Percentiles rank a stretch among this genome's conserved stretches.
Evolutionary conservation across 2,329 filamentous ascomycete genomes (phyloP).

Genomic region (Aspergillus terreus): DNA sequence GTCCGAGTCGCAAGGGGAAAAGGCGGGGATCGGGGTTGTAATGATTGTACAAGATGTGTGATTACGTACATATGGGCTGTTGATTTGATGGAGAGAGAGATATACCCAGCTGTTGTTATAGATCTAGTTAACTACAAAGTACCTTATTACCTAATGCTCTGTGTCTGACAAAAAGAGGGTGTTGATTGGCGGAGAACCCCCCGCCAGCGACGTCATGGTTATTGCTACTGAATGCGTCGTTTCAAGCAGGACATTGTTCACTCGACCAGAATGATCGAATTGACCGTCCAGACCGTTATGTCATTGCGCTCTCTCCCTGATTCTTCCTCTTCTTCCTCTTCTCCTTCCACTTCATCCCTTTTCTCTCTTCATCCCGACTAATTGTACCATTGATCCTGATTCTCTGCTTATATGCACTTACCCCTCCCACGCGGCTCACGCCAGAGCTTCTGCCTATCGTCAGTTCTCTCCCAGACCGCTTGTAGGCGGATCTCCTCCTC

Average conservation of each 20-base stretch:
- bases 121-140: too few relatives aligned
- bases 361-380: neutral
- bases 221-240: neutral
- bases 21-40: neutral
- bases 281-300: too few relatives aligned
- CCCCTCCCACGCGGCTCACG: slow-evolving; percentile 13
- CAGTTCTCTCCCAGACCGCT: slow-evolving; percentile 2
- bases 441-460: slow-evolving; percentile 12
- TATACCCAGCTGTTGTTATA: too few relatives aligned
- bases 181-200: slow-evolving; percentile 6
- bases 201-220: slow-evolving; percentile 11
- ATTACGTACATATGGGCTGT: too few relatives aligned
- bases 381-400: neutral
- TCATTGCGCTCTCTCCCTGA: neutral
- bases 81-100: too few relatives aligned
- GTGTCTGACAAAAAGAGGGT: slow-evolving; percentile 7
- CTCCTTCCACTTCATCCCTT: neutral
- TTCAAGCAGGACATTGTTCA: neutral
- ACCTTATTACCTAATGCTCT: too few relatives aligned
- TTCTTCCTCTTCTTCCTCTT: neutral
- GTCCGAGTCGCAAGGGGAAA: slow-evolving; percentile 9
- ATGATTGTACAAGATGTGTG: too few relatives aligned
- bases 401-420: slow-evolving; percentile 14
- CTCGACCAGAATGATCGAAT: too few relatives aligned
- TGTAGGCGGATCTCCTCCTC: neutral